Base-by-base conservation (phyloP, 2,329 filamentous ascomycete genomes). In the Colletotrichum chlorophyti region DNA sequence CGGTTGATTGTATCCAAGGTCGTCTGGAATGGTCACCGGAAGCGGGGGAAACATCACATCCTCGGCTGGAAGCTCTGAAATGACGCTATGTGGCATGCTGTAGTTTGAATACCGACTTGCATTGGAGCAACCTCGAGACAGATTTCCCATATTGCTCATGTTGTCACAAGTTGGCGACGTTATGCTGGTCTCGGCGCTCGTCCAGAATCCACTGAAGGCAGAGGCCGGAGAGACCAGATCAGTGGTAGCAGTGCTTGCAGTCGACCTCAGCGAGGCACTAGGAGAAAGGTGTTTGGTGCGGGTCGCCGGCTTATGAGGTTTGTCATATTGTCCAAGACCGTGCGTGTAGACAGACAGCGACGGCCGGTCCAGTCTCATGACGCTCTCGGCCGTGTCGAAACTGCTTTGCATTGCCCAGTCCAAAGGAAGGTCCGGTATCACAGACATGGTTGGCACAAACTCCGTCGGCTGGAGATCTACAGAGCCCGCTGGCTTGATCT, bases 191-290 rank as follows among this genome's bases (percentile, higher is more conserved):
- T 80, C 74, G 29, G 65, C 69, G 62, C 73, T 71, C 10, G 76
- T 75, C 72, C 79, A 81, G 11, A 67, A 65, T 5, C 67, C 68
- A 45, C 75, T 77, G 70, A 72, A 81, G 26, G 73, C 73, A 8
- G 81, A 83, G 32, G 78, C 68, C 9, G 81, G 79, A 6, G 81
- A 83, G 48, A 83, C 73, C 26, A 75, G 71, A 60, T 74, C 66
- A 42, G 70, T 72, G 70, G 70, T 71, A 59, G 72, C 60, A 65
- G 71, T 72, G 46, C 68, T 74, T 10, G 74, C 70, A 6, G 73
- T 81, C 6, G 79, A 82, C 45, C 79, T 72, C 27, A 82, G 75
- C 8, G 79, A 82, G 6, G 76, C 77, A 65, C 78, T 81, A 0
- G 77, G 79, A 3, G 76, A 78, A 24, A 82, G 70, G 35, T 71